Evolutionary conservation across 2,329 filamentous ascomycete species (phyloP).

Genomic region (Phialemoniopsis sp.): DNA sequence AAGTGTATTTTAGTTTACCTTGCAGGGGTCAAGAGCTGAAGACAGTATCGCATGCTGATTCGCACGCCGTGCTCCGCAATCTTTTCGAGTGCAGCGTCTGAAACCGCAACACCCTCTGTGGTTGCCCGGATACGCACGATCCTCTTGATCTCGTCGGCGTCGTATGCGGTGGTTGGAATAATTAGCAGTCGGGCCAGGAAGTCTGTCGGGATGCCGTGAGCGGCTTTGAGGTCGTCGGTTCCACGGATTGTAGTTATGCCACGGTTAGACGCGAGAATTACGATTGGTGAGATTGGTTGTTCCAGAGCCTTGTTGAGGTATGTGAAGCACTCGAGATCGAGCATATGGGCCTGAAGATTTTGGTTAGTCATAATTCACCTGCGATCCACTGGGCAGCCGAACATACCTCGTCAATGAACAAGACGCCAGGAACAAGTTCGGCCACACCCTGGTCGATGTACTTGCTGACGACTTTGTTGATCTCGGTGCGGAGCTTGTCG

Average conservation of each 20-base stretch:
- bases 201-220: conserved; percentile 91
- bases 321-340: conserved; percentile 98
- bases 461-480: conserved; percentile 98
- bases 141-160: conserved; percentile 81
- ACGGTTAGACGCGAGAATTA: conserved; percentile 95
- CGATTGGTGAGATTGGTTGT: conserved; percentile 90
- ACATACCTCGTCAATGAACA: conserved; percentile 95
- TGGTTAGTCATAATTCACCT: conserved; percentile 11
- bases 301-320: conserved; percentile 98
- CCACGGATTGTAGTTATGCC: conserved; percentile 91
- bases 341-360: conserved; percentile 90
- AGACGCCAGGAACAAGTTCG: conserved; percentile 93
- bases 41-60: conserved; percentile 86
- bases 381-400: conserved; percentile 6
- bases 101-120: conserved; percentile 76
- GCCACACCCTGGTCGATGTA: conserved; percentile 98
- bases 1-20: conserved; percentile 43
- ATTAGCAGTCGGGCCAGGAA: conserved; percentile 92
- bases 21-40: conserved; percentile 85
- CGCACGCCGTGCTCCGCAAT: conserved; percentile 82
- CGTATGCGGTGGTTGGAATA: conserved; percentile 89
- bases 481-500: conserved; percentile 90
- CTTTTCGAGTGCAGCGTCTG: conserved; percentile 80
- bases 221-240: conserved; percentile 74
- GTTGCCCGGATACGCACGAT: conserved; percentile 83